A percentile compares a stretch with the other conserved stretches of the same genome.
Conservation (phyloP, 192 early-diverging fungal species). For the Coemansia sp. region DNA sequence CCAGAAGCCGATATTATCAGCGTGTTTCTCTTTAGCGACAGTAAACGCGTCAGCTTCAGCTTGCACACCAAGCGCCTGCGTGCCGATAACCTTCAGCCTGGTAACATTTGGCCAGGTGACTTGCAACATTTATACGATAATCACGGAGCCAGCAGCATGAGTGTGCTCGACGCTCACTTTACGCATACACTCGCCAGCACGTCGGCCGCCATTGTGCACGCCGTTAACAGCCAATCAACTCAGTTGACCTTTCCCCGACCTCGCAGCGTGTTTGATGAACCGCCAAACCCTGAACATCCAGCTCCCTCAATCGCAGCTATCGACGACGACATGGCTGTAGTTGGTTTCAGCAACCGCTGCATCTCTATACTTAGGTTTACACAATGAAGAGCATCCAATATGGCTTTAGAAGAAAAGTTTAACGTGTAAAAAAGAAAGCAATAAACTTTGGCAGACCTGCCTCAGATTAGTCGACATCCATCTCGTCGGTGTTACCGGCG, state of each 20-base stretch:
- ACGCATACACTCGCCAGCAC: not conserved
- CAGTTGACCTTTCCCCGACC: not conserved
- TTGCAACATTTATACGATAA: too few relatives aligned
- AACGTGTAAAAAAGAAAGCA: too few relatives aligned
- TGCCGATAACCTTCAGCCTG: not conserved
- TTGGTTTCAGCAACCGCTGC: not conserved
- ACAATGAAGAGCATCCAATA: slow-evolving; percentile 5
- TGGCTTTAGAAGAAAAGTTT: not conserved
- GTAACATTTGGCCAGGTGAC: too few relatives aligned
- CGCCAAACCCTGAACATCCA: not conserved
- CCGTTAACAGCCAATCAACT: not conserved
- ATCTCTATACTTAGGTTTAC: slow-evolving; percentile 1
- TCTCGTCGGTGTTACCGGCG: slow-evolving; percentile 54
- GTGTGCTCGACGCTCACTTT: not conserved
- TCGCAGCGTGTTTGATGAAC: not conserved
- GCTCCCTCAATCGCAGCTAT: not conserved
- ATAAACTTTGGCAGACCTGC: too few relatives aligned
- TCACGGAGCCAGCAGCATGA: too few relatives aligned
- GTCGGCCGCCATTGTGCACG: not conserved
- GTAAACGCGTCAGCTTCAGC: not conserved
- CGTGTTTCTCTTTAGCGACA: not conserved
- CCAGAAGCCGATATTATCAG: not conserved
- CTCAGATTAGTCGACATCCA: slow-evolving; percentile 64
- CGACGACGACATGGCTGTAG: slow-evolving; percentile 7
- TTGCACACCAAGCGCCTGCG: not conserved